Percentiles rank a stretch among this genome's conserved stretches.
Evolutionary conservation across 495 filamentous ascomycete species (phyloP).

Genomic region (Neurospora sp.): DNA sequence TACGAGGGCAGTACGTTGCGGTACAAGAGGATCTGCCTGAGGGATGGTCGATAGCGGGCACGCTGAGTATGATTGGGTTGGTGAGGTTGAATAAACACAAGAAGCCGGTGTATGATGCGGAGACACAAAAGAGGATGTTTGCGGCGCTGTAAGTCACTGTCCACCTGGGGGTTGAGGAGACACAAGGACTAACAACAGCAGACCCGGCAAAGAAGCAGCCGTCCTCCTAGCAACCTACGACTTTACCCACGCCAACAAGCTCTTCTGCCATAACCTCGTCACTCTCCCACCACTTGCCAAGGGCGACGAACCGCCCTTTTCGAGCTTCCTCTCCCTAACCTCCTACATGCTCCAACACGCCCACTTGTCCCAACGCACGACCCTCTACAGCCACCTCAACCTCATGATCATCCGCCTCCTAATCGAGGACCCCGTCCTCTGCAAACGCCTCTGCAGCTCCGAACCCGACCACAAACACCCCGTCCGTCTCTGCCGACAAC

Average conservation of each 20-base stretch:
- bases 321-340: slow-evolving; percentile 73
- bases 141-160: slow-evolving; percentile 36
- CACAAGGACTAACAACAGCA: slow-evolving; percentile 28
- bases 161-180: not conserved
- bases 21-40: slow-evolving; percentile 88
- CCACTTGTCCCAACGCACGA: slow-evolving; percentile 66
- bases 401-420: slow-evolving; percentile 77
- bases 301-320: slow-evolving; percentile 64
- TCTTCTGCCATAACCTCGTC: slow-evolving; percentile 82
- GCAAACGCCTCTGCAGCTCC: slow-evolving; percentile 76
- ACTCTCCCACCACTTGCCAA: slow-evolving; percentile 49
- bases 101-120: slow-evolving; percentile 46
- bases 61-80: slow-evolving; percentile 77
- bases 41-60: slow-evolving; percentile 74
- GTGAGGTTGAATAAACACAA: slow-evolving; percentile 24
- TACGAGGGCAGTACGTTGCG: slow-evolving; percentile 71
- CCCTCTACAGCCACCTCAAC: slow-evolving; percentile 72
- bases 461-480: slow-evolving; percentile 51
- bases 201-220: slow-evolving; percentile 68
- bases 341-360: slow-evolving; percentile 94
- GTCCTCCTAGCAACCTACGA: slow-evolving; percentile 82
- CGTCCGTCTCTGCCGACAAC: slow-evolving; percentile 82
- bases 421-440: slow-evolving; percentile 75
- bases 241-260: slow-evolving; percentile 87
- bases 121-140: slow-evolving; percentile 74